Evolutionary conservation across 2,329 filamentous ascomycete genomes (phyloP), one percentile per base, ranked within the genome.

Genomic region (Aspergillus novofumigatus): DNA sequence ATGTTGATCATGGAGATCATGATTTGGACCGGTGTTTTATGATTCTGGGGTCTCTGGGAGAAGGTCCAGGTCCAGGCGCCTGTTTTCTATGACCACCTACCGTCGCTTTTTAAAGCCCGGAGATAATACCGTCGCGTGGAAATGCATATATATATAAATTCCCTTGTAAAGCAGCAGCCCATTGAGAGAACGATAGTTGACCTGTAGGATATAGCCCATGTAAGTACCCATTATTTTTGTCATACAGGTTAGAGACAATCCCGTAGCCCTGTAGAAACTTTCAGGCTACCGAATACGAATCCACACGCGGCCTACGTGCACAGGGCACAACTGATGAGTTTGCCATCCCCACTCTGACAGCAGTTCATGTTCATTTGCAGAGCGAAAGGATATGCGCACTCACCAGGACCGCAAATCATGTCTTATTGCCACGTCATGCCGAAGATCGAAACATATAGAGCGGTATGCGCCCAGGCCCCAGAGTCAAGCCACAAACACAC

Each of bases 311-410:
- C 41, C 44, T 53, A 51, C 52, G 58, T 45, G 59, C 59, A 62
- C 58, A 58, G 58, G 58, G 59, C 59, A 62, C 48, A 48, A 32
- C 55, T 42, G 41, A 56, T 59, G 35, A 57, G 55, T 51, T 44
- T 48, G 53, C 32, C 32, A 60, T 62, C 53, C 50, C 58, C 58
- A 59, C 58, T 54, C 55, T 41, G 48, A 55, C 51, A 49, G 53
- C 55, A 35, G 44, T n/a, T 57, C 55, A 54, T 45, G 23, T 51
- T 21, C 47, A 14, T 14, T 6, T 21, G n/a, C 4, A 47, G 6
- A 44, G n/a, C 20, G 3, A 44, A 17, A 44, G 32, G 32, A 38
- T 45, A 45, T 45, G 42, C 42, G 21, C 32, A 45, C 49, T 45
- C 49, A 47, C 41, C 49, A 47, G 25, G 35, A 23, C 25, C 8